These are phyloP conservation scores for Wickerhamomyces sp. DNA, from an alignment of 1,139 yeast species.

Conservation along the genomic window DNA sequence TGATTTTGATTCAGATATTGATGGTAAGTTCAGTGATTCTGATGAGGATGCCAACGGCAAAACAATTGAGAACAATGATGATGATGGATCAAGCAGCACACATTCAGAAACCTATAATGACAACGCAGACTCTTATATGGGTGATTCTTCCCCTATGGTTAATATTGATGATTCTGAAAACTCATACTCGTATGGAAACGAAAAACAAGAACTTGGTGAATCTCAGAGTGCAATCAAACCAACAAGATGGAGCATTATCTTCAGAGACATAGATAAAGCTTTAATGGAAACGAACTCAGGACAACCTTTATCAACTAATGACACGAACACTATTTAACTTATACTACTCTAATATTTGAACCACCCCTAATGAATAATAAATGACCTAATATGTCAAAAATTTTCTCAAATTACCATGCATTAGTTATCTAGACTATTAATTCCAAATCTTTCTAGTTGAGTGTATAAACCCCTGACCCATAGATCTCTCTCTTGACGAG, in stretches of 20 bases:
- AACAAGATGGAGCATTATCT: conserved; percentile 16
- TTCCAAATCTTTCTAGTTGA: conserved; percentile 55
- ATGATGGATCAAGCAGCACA: background rate
- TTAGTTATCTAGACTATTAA: background rate
- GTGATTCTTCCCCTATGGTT: background rate
- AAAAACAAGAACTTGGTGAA: background rate
- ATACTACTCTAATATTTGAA: background rate
- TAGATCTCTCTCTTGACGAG: conserved; percentile 74
- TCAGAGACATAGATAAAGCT: conserved; percentile 21
- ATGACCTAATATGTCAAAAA: background rate
- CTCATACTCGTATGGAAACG: background rate
- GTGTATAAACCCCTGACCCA: conserved; percentile 69
- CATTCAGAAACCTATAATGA: background rate
- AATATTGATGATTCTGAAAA: background rate
- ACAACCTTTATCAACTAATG: background rate
- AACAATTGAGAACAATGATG: background rate
- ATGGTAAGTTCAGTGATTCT: background rate
- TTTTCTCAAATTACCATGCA: background rate
- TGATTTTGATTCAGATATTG: conserved; percentile 11
- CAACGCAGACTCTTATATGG: background rate
- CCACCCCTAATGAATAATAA: background rate
- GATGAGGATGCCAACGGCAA: conserved; percentile 1
- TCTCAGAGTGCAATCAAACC: background rate
- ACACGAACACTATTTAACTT: background rate
- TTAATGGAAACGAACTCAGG: conserved; percentile 9